Percentiles rank a stretch among this genome's conserved stretches.
phyloP scores from a whole-genome alignment of 1,284 basidiomycete genomes.

The Trametes pubescens region DNA sequence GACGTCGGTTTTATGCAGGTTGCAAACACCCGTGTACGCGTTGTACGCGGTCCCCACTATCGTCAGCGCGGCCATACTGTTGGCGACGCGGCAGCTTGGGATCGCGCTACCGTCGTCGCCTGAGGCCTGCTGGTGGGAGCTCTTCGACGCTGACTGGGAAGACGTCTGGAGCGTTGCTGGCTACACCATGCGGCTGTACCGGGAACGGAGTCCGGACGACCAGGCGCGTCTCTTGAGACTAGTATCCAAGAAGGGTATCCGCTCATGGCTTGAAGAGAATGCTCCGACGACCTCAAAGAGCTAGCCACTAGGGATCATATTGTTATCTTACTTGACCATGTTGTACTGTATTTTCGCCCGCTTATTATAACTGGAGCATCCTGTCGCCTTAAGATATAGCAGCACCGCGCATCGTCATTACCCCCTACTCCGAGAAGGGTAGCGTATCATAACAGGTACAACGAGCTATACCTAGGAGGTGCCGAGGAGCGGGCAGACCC shows the following conservation, averaged over 20 bases:
- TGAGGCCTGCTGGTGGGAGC: constrained; percentile 82
- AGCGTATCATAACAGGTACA: constrained; percentile 30
- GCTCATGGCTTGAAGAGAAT: constrained; percentile 74
- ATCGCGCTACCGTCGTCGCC: constrained; percentile 77
- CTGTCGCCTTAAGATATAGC: constrained; percentile 1
- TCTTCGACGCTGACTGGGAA: constrained; percentile 88
- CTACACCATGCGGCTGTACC: constrained; percentile 81
- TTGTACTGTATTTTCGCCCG: background rate
- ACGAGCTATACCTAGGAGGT: constrained; percentile 23
- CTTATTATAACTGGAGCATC: background rate
- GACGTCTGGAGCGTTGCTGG: constrained; percentile 87
- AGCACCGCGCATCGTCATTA: constrained; percentile 30
- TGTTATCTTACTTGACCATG: background rate
- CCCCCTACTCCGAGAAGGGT: constrained; percentile 29
- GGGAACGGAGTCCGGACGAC: constrained; percentile 50
- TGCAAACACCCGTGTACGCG: constrained; percentile 92
- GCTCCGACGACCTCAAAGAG: constrained; percentile 8
- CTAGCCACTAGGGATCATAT: background rate
- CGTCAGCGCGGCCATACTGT: constrained; percentile 85
- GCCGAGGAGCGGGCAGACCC: constrained; percentile 23
- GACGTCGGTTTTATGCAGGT: constrained; percentile 51
- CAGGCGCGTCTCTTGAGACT: constrained; percentile 55
- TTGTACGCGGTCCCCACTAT: constrained; percentile 89
- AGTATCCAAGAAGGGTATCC: constrained; percentile 74
- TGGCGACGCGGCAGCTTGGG: constrained; percentile 73